Conservation (phyloP, 2,329 filamentous ascomycete species). For the Fusarium poae region DNA sequence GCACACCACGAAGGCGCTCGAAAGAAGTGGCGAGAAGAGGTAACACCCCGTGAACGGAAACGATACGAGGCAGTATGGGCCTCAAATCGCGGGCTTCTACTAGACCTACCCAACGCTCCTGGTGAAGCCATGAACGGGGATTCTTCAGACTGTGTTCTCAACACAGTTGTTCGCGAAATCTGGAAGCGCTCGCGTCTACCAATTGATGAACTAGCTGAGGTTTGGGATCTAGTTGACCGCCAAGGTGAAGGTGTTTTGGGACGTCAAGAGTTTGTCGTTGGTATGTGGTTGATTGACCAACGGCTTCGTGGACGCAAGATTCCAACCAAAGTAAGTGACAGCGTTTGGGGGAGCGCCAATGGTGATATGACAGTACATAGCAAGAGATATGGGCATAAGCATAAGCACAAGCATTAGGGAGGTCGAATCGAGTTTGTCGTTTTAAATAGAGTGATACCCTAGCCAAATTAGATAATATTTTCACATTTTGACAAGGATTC, state of each 20-base stretch:
- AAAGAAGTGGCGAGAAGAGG: conserved; percentile 80
- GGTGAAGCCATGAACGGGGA: conserved; percentile 43
- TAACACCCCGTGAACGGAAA: conserved; percentile 79
- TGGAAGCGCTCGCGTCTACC: conserved; percentile 79
- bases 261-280: conserved; percentile 83
- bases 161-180: conserved; percentile 79
- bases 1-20: conserved; percentile 82
- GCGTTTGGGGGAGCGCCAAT: conserved; percentile 79
- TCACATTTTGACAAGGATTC: neutral
- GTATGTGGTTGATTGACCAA: conserved; percentile 86
- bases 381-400: conserved; percentile 17
- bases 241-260: conserved; percentile 67
- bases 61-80: conserved; percentile 89
- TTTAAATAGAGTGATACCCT: conserved; percentile 48
- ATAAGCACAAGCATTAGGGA: conserved; percentile 21
- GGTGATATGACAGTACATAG: conserved; percentile 58
- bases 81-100: conserved; percentile 76
- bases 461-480: conserved; percentile 33
- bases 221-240: conserved; percentile 81
- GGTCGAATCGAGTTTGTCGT: conserved; percentile 17
- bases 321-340: conserved; percentile 76
- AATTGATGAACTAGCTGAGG: conserved; percentile 75
- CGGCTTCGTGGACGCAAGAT: conserved; percentile 83
- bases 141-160: conserved; percentile 68
- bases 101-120: conserved; percentile 48